Evolutionary conservation across 305 asterid genomes (phyloP).

Genomic region (Coffea humblotiana): DNA sequence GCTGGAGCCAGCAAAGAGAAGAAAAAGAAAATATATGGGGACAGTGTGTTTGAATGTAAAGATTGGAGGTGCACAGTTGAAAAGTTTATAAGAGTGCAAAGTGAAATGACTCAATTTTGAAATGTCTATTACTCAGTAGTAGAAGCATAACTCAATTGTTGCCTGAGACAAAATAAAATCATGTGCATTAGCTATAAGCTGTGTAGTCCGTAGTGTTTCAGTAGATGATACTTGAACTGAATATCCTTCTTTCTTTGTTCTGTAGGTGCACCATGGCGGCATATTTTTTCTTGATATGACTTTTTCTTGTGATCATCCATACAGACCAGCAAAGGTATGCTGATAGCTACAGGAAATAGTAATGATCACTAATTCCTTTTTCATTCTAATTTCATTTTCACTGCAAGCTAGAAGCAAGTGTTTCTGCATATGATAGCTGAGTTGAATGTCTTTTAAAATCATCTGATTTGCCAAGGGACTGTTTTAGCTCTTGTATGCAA

Average conservation of each 20-base stretch:
- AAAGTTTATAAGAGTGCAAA: neutral
- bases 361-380: neutral
- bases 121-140: too few relatives aligned
- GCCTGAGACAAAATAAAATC: neutral
- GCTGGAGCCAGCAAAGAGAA: neutral
- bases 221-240: too few relatives aligned
- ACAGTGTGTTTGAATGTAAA: too few relatives aligned
- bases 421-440: too few relatives aligned
- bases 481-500: conserved; percentile 26
- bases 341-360: neutral
- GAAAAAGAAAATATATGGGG: neutral
- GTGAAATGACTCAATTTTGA: neutral
- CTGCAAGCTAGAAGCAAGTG: neutral
- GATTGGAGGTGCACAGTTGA: neutral
- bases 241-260: conserved; percentile 10
- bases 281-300: conserved; percentile 24
- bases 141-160: neutral
- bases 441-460: conserved; percentile 1
- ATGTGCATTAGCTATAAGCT: too few relatives aligned
- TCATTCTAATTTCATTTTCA: neutral
- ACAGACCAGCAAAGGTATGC: conserved; percentile 86
- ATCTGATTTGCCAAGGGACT: conserved; percentile 14
- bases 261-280: conserved; percentile 48
- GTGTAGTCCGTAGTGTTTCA: too few relatives aligned
- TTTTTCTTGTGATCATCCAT: conserved; percentile 81